Percentiles rank a stretch among this genome's conserved stretches.
phyloP scores from a whole-genome alignment of 1,139 yeast species.

The Geotrichum fermentans region DNA sequence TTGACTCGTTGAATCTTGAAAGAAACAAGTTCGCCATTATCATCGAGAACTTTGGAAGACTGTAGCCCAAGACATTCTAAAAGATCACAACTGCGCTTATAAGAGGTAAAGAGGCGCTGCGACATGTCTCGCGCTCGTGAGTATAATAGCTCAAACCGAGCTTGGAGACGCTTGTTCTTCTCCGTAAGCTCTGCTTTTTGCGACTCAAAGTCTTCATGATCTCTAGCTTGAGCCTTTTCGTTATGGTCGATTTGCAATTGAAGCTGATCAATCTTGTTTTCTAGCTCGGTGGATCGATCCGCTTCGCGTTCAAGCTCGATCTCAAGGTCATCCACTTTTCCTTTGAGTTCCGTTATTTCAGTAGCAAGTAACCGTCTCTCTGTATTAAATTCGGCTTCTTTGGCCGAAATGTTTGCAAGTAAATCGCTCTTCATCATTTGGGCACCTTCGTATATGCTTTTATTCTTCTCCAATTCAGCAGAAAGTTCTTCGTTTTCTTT shows the following conservation, averaged over 20 bases:
- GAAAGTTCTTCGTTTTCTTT: slow-evolving; percentile 32
- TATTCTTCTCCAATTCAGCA: slow-evolving; percentile 25
- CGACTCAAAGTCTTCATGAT: neutral
- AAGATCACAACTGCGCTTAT: slow-evolving; percentile 51
- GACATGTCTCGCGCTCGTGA: slow-evolving; percentile 38
- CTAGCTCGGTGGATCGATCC: slow-evolving; percentile 21
- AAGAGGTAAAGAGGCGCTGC: slow-evolving; percentile 37
- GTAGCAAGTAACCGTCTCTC: slow-evolving; percentile 50
- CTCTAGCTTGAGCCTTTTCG: neutral
- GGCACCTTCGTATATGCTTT: slow-evolving; percentile 24
- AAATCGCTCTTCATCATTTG: slow-evolving; percentile 53
- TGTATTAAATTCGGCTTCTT: slow-evolving; percentile 54
- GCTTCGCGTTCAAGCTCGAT: slow-evolving; percentile 38
- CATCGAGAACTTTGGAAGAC: slow-evolving; percentile 34
- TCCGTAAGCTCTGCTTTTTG: slow-evolving; percentile 9
- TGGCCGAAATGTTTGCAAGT: slow-evolving; percentile 59
- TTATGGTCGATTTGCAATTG: slow-evolving; percentile 2
- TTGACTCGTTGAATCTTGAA: slow-evolving; percentile 36
- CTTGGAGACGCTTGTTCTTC: slow-evolving; percentile 9
- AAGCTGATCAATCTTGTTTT: slow-evolving; percentile 18
- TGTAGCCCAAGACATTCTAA: slow-evolving; percentile 75
- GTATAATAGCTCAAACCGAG: slow-evolving; percentile 19
- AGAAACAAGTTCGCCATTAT: slow-evolving; percentile 25
- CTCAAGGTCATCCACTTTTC: slow-evolving; percentile 51
- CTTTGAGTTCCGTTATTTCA: slow-evolving; percentile 47